phyloP scores from a whole-genome alignment of 768 basidiomycete genomes.

The Leucosporidium creatinivorum region DNA sequence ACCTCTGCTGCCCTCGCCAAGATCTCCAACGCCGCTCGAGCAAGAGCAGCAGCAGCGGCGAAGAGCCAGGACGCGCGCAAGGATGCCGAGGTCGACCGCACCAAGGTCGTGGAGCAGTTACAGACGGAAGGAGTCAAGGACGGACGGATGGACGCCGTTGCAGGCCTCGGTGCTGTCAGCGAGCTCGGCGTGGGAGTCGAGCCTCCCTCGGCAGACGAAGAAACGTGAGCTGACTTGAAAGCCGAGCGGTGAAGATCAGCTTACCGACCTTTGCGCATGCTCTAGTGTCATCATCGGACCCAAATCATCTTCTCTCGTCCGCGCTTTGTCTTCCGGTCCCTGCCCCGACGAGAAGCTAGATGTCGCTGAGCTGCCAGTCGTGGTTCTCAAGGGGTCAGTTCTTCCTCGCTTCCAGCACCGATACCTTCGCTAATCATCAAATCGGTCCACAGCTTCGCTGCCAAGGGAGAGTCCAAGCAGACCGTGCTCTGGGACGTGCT shows the following conservation, averaged over 20 bases:
- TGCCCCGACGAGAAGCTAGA: conserved; percentile 25
- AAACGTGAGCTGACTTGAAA: neutral
- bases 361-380: conserved; percentile 66
- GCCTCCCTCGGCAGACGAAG: conserved; percentile 41
- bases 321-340: neutral
- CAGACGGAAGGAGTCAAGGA: conserved; percentile 45
- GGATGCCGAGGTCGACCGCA: conserved; percentile 42
- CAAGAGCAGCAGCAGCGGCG: neutral
- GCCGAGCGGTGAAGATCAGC: conserved; percentile 20
- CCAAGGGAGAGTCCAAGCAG: conserved; percentile 51
- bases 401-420: neutral
- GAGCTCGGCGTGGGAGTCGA: conserved; percentile 82
- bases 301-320: neutral
- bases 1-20: conserved; percentile 61
- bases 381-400: conserved; percentile 53
- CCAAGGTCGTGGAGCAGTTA: conserved; percentile 43
- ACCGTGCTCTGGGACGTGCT: conserved; percentile 57
- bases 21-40: conserved; percentile 51
- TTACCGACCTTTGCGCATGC: no score
- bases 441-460: conserved; percentile 34
- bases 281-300: conserved; percentile 3
- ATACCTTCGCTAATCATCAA: no score
- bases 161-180: conserved; percentile 77
- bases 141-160: conserved; percentile 71
- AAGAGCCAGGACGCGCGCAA: conserved; percentile 3